Percentiles rank a stretch among this genome's conserved stretches.
Evolutionary conservation across 2,329 filamentous ascomycete species (phyloP).

Genomic region (Cordyceps cicadae): DNA sequence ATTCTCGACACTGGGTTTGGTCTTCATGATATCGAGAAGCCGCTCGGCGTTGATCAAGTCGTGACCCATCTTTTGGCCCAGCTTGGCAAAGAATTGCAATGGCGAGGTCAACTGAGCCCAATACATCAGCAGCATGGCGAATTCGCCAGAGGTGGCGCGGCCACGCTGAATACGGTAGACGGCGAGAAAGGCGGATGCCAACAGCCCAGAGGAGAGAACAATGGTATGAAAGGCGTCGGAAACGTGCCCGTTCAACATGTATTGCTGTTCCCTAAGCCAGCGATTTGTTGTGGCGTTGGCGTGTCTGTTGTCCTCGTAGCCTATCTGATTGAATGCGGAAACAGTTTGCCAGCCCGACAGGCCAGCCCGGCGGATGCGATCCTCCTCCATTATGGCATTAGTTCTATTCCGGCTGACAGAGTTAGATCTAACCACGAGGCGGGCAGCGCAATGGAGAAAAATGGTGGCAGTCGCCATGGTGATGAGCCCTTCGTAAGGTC

Average conservation of each 20-base stretch:
- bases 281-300: constrained; percentile 38
- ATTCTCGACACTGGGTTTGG: constrained; percentile 46
- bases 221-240: constrained; percentile 50
- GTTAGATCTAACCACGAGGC: constrained; percentile 43
- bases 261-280: constrained; percentile 30
- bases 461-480: constrained; percentile 49
- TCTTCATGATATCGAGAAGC: constrained; percentile 50
- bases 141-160: constrained; percentile 54
- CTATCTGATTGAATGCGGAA: constrained; percentile 50
- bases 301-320: constrained; percentile 48
- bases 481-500: constrained; percentile 55
- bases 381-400: constrained; percentile 46
- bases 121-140: constrained; percentile 64
- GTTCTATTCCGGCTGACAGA: constrained; percentile 41
- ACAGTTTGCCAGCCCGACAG: constrained; percentile 53
- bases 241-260: constrained; percentile 36
- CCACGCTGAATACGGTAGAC: constrained; percentile 59
- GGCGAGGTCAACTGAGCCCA: constrained; percentile 66
- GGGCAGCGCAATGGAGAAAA: constrained; percentile 46
- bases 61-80: constrained; percentile 48
- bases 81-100: constrained; percentile 57
- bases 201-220: constrained; percentile 60
- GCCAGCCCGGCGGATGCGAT: constrained; percentile 46
- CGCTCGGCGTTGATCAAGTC: constrained; percentile 51
- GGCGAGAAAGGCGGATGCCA: constrained; percentile 52